phyloP scores from a whole-genome alignment of 768 basidiomycete genomes.

The Tylopilus sp. region DNA sequence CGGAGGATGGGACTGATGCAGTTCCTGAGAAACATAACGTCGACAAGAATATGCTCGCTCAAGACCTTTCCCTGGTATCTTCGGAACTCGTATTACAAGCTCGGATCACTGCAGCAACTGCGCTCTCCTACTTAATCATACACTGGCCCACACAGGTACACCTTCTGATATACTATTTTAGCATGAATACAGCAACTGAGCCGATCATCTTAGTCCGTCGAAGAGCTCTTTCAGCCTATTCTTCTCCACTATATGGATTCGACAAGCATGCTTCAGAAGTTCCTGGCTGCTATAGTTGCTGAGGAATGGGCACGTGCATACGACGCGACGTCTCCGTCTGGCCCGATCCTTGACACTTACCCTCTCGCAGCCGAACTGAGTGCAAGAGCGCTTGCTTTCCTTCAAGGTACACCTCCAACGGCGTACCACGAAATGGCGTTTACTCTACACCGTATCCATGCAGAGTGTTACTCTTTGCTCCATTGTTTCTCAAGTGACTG shows the following conservation, averaged over 20 bases:
- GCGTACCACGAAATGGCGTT: conserved; percentile 92
- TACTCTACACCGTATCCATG: conserved; percentile 72
- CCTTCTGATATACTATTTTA: not conserved
- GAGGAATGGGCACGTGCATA: conserved; percentile 87
- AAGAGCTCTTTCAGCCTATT: conserved; percentile 70
- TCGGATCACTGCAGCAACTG: conserved; percentile 72
- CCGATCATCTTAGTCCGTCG: conserved; percentile 37
- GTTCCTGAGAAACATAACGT: conserved; percentile 79
- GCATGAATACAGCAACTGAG: not conserved
- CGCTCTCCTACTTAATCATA: conserved; percentile 66
- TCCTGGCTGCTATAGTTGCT: conserved; percentile 78
- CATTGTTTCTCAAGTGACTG: conserved; percentile 81
- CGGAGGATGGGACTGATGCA: conserved; percentile 42
- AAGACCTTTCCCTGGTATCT: conserved; percentile 82
- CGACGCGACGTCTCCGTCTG: conserved; percentile 32
- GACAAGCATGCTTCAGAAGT: conserved; percentile 87
- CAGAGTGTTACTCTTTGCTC: conserved; percentile 78
- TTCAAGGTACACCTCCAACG: conserved; percentile 71
- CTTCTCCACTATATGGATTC: conserved; percentile 81
- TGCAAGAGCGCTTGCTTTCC: conserved; percentile 60
- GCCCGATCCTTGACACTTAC: conserved; percentile 52
- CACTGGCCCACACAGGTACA: conserved; percentile 63
- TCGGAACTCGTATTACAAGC: conserved; percentile 76
- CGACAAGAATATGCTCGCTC: conserved; percentile 91
- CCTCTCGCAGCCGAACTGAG: conserved; percentile 66